Evolutionary conservation across 345 rosid species (phyloP).

Genomic region (Eucalyptus dawsonii): DNA sequence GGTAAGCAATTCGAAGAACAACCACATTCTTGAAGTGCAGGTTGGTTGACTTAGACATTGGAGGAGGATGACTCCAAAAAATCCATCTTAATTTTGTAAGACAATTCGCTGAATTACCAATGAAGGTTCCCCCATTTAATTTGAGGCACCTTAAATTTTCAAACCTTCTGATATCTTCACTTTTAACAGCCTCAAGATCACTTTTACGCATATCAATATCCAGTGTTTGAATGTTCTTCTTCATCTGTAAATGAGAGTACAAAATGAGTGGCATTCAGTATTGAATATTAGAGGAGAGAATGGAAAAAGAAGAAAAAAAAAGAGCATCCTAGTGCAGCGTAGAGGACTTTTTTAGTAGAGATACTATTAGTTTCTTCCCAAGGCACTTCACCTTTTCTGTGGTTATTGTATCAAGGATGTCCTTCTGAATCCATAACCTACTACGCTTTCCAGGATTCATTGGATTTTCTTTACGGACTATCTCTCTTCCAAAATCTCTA

Average conservation of each 20-base stretch:
- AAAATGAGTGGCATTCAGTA: background rate
- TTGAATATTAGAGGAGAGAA: background rate
- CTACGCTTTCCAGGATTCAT: background rate
- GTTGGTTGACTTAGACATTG: background rate
- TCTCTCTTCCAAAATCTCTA: background rate
- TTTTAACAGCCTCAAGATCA: background rate
- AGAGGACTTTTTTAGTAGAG: background rate
- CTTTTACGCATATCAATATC: background rate
- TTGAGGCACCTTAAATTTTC: background rate
- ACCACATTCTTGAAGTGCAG: background rate
- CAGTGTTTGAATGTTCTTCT: background rate
- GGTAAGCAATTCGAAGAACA: background rate
- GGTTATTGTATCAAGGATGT: background rate
- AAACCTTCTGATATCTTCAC: background rate
- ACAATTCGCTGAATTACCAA: background rate
- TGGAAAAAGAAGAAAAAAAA: background rate
- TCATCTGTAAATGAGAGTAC: background rate
- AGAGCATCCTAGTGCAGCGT: too few species aligned
- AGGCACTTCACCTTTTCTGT: background rate
- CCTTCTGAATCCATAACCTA: background rate
- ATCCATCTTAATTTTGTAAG: background rate
- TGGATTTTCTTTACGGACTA: background rate
- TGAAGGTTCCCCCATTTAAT: background rate
- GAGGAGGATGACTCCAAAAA: background rate
- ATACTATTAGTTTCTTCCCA: background rate